Evolutionary conservation across 1,284 basidiomycete species (phyloP).

Genomic region (Puccinia novopanici): DNA sequence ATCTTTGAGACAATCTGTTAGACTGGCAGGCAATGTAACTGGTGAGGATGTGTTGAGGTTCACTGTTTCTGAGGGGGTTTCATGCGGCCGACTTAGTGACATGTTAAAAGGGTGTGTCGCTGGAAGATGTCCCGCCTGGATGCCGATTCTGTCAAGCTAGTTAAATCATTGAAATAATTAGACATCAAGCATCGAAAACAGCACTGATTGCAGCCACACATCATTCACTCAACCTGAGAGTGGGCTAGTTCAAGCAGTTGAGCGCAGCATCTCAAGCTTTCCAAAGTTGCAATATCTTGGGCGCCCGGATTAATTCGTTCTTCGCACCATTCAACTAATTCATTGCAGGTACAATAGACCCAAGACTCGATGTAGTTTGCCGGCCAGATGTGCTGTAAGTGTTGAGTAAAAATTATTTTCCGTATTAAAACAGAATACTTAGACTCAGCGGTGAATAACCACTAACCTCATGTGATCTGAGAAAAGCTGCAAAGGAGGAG

Average conservation of each 20-base stretch:
- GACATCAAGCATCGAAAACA: conserved; percentile 33
- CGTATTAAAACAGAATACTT: background rate
- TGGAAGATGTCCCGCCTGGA: conserved; percentile 72
- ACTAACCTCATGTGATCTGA: conserved; percentile 72
- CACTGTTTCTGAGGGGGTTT: background rate
- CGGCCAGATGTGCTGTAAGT: conserved; percentile 20
- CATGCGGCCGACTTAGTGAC: conserved; percentile 54
- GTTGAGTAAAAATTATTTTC: background rate
- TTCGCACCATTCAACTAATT: conserved; percentile 80
- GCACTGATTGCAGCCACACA: conserved; percentile 1
- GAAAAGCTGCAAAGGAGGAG: conserved; percentile 73
- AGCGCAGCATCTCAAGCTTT: conserved; percentile 65
- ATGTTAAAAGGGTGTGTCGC: conserved; percentile 71
- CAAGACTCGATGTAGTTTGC: conserved; percentile 69
- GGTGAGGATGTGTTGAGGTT: background rate
- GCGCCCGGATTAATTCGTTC: conserved; percentile 70
- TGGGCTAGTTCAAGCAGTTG: conserved; percentile 80
- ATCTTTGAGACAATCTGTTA: conserved; percentile 17
- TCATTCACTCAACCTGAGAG: conserved; percentile 66
- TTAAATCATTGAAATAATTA: conserved; percentile 7
- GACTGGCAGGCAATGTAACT: conserved; percentile 2
- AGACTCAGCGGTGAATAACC: conserved; percentile 51
- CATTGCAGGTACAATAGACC: conserved; percentile 87
- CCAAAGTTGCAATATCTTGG: conserved; percentile 54
- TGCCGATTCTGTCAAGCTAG: conserved; percentile 79